Base-by-base conservation (phyloP, 2,329 filamentous ascomycete species). In the Ceratocystis lukuohia region DNA sequence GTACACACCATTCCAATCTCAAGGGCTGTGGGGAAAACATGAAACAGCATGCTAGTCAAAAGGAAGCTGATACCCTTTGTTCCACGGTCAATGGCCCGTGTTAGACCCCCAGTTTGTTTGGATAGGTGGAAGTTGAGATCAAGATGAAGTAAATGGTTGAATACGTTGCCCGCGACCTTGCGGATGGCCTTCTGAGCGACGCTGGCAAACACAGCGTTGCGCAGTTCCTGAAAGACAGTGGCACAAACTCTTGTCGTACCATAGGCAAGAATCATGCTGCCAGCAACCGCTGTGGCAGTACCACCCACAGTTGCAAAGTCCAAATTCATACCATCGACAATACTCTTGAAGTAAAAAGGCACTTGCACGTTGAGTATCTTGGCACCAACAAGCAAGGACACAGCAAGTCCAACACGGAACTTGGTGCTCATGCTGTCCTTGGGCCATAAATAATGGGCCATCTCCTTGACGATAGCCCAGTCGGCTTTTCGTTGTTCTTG, bases 61-160 rank as follows among this genome's bases (percentile, higher is more conserved):
- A 99, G 76, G 75, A 97, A 99, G 79, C 91, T 96, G 74, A 99
- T 99, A 69, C 94, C 95, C 77, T 99, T 99, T 22, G 94, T 99
- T 73, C 94, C 94, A 69, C 95, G 86, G 74, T 99, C 95, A 69
- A 99, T 94, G 28, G 95, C 94, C 70, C 94, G 82, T 1, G 93
- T 97, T 70, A 99, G 77, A 1, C 94, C 94, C 69, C 94, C 94
- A 0, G 94, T 99, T 78, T 99, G 94, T 71, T 95, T 90, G 22
- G 88, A 87, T 8, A 99, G 82, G 74, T 99, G 94, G 76, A 99
- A 99, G 75, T 88, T 91, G 61, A 97, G 82, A 74, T 99, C 94
- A 25, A 99, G 82, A 65, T 86, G 87, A 37, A 99, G 79, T 62
- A 99, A 74, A 75, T 99, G 95, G 69, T 90, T 85, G 72, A 97